Evolutionary conservation across 176 grass and related monocot species (phyloP).

Genomic region (Neostapfia colusana): DNA sequence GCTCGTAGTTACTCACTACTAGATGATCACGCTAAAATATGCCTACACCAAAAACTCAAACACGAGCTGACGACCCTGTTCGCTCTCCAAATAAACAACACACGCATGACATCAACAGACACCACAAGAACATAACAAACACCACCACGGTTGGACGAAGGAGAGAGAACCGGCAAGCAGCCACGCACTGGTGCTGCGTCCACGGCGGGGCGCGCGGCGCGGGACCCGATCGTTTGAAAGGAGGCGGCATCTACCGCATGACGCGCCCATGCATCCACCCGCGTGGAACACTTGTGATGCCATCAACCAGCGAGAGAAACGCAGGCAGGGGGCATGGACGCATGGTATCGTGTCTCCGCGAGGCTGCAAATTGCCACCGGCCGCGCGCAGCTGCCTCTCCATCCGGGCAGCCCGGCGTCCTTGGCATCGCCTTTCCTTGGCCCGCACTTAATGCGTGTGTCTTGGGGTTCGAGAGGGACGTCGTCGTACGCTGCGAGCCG

Average conservation of each 20-base stretch:
- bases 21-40: neutral
- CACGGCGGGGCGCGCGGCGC: neutral
- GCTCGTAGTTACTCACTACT: neutral
- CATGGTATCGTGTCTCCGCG: neutral
- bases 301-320: conserved; percentile 2
- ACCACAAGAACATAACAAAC: neutral
- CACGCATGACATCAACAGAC: conserved; percentile 40
- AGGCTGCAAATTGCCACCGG: neutral
- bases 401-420: neutral
- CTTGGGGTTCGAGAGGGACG: conserved; percentile 23
- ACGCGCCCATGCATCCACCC: neutral
- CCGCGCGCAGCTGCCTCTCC: too few relatives aligned
- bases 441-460: conserved; percentile 24
- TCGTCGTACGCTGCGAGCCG: neutral
- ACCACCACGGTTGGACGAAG: neutral
- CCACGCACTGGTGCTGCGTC: neutral
- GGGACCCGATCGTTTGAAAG: conserved; percentile 26
- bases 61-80: neutral
- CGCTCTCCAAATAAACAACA: too few relatives aligned
- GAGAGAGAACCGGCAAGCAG: neutral
- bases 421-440: conserved; percentile 33
- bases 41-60: neutral
- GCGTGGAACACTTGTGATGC: neutral
- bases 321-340: neutral
- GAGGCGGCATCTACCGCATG: conserved; percentile 25